Evolutionary conservation across 306 rosid species (phyloP).

Genomic region (Lathyrus sativus): DNA sequence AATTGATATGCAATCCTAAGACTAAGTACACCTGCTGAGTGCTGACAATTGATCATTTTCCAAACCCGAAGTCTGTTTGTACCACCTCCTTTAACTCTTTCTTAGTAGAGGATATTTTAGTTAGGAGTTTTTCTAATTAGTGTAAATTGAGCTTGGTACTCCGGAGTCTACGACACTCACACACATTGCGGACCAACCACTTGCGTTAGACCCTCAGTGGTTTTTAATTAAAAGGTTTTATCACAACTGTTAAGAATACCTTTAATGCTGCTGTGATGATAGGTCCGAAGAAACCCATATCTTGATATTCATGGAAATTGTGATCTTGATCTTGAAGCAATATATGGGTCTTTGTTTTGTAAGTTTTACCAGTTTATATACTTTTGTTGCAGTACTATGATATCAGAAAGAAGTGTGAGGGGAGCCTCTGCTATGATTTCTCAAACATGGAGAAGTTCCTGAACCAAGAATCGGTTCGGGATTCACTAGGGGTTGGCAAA

Average conservation of each 20-base stretch:
- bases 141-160: background rate
- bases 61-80: slow-evolving; percentile 8
- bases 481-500: slow-evolving; percentile 83
- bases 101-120: slow-evolving; percentile 15
- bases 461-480: slow-evolving; percentile 67
- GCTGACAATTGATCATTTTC: slow-evolving; percentile 29
- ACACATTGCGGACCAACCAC: background rate
- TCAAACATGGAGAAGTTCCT: slow-evolving; percentile 89
- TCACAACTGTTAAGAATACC: background rate
- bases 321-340: slow-evolving; percentile 19
- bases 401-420: slow-evolving; percentile 79
- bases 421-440: slow-evolving; percentile 90
- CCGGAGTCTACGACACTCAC: background rate
- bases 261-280: background rate
- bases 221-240: background rate
- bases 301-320: slow-evolving; percentile 20
- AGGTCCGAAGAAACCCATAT: background rate
- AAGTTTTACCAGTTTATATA: slow-evolving; percentile 30
- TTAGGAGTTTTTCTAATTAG: background rate
- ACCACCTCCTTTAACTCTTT: background rate
- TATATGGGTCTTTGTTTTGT: slow-evolving; percentile 17
- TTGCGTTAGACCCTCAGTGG: background rate
- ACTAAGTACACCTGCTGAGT: background rate
- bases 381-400: slow-evolving; percentile 75
- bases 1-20: slow-evolving; percentile 4